Evolutionary conservation across 2,329 filamentous ascomycete genomes (phyloP).

Genomic region (Xylariaceae sp.): DNA sequence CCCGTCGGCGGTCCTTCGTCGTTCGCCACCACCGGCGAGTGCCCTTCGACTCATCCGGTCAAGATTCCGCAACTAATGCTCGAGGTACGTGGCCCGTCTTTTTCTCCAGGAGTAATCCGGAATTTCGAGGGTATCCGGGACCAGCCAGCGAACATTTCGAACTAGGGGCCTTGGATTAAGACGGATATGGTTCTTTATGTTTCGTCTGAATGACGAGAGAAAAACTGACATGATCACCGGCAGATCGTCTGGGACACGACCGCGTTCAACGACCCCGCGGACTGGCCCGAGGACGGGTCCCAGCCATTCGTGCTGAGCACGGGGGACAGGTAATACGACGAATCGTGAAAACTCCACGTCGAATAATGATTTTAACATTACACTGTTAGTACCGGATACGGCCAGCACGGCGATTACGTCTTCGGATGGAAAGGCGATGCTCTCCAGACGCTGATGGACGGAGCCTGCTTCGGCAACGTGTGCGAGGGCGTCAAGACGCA

Average conservation of each 20-base stretch:
- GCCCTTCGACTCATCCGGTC: slow-evolving; percentile 53
- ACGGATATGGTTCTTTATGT: too few relatives aligned
- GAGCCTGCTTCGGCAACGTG: slow-evolving; percentile 29
- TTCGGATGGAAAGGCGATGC: slow-evolving; percentile 31
- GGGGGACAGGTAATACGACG: slow-evolving; percentile 25
- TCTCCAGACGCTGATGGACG: slow-evolving; percentile 31
- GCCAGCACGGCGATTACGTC: slow-evolving; percentile 31
- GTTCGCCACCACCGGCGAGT: slow-evolving; percentile 39
- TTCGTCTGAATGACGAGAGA: too few relatives aligned
- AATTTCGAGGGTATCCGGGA: too few relatives aligned
- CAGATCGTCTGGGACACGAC: slow-evolving; percentile 48
- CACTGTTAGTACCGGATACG: slow-evolving; percentile 28
- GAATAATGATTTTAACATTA: neutral
- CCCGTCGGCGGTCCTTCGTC: slow-evolving; percentile 39
- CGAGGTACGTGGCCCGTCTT: slow-evolving; percentile 44
- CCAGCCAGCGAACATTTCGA: too few relatives aligned
- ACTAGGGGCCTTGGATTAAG: too few relatives aligned
- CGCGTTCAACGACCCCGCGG: slow-evolving; percentile 29
- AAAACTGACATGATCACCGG: neutral
- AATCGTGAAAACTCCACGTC: neutral
- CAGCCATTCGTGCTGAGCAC: slow-evolving; percentile 32
- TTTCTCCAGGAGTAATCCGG: neutral
- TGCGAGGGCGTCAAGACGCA: slow-evolving; percentile 27
- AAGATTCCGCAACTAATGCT: slow-evolving; percentile 63
- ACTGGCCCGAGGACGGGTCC: slow-evolving; percentile 34